Evolutionary conservation across 257 asterid genomes (phyloP).

Genomic region (Penstemon davidsonii): DNA sequence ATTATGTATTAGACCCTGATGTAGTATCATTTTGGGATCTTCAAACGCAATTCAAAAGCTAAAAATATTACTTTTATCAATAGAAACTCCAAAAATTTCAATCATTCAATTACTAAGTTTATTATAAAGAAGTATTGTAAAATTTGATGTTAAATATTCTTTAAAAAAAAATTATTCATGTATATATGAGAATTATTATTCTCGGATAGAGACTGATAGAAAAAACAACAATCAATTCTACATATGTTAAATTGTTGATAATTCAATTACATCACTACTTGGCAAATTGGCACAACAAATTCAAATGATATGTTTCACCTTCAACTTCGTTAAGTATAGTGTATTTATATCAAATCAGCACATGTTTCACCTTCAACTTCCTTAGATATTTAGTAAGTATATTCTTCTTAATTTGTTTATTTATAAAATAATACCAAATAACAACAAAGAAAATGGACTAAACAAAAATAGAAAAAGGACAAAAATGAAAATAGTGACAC

Average conservation of each 20-base stretch:
- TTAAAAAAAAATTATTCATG: too few relatives aligned
- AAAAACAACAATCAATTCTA: not conserved
- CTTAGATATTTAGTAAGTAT: not conserved
- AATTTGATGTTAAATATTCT: too few relatives aligned
- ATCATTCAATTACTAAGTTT: too few relatives aligned
- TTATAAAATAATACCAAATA: not conserved
- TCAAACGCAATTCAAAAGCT: too few relatives aligned
- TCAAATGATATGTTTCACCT: not conserved
- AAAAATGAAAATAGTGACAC: not conserved
- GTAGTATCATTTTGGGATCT: too few relatives aligned
- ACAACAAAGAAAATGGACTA: not conserved
- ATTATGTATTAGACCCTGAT: too few relatives aligned
- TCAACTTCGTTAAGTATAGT: not conserved
- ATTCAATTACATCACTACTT: not conserved
- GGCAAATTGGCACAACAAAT: not conserved
- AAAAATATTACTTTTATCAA: too few relatives aligned
- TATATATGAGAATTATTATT: too few relatives aligned
- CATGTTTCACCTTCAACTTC: not conserved
- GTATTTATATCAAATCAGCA: too few relatives aligned
- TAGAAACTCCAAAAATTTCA: too few relatives aligned
- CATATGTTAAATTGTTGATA: not conserved
- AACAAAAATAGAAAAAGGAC: not conserved
- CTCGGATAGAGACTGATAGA: too few relatives aligned
- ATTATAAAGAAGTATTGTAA: too few relatives aligned
- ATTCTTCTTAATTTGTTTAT: not conserved